phyloP scores from a whole-genome alignment of 1,284 basidiomycete species.

The Somion occarium region DNA sequence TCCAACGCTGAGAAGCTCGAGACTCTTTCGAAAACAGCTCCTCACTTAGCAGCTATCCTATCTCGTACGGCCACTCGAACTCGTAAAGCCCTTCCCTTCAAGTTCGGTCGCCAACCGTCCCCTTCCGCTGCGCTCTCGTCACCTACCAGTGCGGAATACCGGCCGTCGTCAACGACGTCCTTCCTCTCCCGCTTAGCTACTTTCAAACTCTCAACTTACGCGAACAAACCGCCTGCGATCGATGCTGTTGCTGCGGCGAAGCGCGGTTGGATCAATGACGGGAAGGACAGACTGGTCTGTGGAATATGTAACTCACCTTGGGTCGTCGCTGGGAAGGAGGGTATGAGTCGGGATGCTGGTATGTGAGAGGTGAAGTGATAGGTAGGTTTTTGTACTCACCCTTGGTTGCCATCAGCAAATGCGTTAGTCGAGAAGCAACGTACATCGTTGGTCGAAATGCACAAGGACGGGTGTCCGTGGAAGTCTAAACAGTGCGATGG shows the following conservation, averaged over 20 bases:
- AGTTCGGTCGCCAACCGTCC: constrained; percentile 16
- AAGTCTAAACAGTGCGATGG: constrained; percentile 72
- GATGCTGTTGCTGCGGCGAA: constrained; percentile 74
- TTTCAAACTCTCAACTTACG: constrained; percentile 72
- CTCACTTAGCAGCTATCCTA: constrained; percentile 63
- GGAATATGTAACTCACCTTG: constrained; percentile 66
- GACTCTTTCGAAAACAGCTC: constrained; percentile 48
- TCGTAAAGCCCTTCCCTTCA: constrained; percentile 45
- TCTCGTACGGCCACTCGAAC: constrained; percentile 55
- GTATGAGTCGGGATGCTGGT: constrained; percentile 72
- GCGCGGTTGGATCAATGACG: constrained; percentile 76
- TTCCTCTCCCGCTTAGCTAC: constrained; percentile 70
- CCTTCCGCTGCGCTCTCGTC: constrained; percentile 24
- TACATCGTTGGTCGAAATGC: constrained; percentile 54
- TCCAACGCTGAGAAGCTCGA: constrained; percentile 23
- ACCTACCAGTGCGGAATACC: constrained; percentile 50
- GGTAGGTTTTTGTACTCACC: constrained; percentile 24
- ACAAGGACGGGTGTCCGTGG: constrained; percentile 81
- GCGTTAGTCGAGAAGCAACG: constrained; percentile 69
- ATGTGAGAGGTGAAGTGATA: constrained; percentile 29
- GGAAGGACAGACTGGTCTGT: constrained; percentile 70
- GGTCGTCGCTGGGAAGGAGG: constrained; percentile 61
- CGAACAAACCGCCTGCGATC: constrained; percentile 66
- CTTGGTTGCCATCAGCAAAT: constrained; percentile 41
- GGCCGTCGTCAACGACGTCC: constrained; percentile 68